Percentiles rank a stretch among this genome's conserved stretches.
Conservation (phyloP, 495 filamentous ascomycete species). For the Pseudoneurospora amorphoporcata region DNA sequence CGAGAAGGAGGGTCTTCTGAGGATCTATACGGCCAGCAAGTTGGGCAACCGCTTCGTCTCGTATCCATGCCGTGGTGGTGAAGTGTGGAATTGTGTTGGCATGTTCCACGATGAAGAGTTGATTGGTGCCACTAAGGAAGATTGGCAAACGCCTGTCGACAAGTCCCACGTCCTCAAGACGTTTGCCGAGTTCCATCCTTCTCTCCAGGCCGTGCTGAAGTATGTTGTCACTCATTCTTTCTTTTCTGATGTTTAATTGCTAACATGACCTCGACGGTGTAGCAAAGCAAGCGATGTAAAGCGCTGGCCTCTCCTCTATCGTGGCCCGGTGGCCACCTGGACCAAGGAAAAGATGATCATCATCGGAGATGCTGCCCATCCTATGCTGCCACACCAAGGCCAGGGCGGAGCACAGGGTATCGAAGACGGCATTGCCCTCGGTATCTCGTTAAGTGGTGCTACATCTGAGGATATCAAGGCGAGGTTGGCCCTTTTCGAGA, state of each 20-base stretch:
- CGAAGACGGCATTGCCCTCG: slow-evolving; percentile 37
- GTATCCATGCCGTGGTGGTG: slow-evolving; percentile 37
- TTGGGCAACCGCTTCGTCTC: slow-evolving; percentile 25
- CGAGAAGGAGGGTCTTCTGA: slow-evolving; percentile 18
- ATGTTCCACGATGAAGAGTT: slow-evolving; percentile 27
- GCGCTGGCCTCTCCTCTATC: slow-evolving; percentile 34
- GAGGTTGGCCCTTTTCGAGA: slow-evolving; percentile 43
- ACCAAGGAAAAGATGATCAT: slow-evolving; percentile 29
- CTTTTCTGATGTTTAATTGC: neutral
- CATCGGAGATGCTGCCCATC: slow-evolving; percentile 42
- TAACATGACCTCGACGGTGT: neutral
- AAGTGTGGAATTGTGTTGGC: slow-evolving; percentile 34
- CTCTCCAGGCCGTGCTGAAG: slow-evolving; percentile 14
- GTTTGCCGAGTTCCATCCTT: slow-evolving; percentile 17
- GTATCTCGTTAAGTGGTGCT: slow-evolving; percentile 19
- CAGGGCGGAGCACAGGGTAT: slow-evolving; percentile 39
- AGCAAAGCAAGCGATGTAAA: slow-evolving; percentile 33
- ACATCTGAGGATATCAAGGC: slow-evolving; percentile 23
- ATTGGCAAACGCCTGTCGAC: slow-evolving; percentile 23
- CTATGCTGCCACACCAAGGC: slow-evolving; percentile 41
- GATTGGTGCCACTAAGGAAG: slow-evolving; percentile 11
- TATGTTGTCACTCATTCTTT: neutral
- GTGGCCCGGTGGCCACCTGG: slow-evolving; percentile 25
- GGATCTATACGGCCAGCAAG: slow-evolving; percentile 19
- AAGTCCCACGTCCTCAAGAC: slow-evolving; percentile 14